phyloP scores from a whole-genome alignment of 768 basidiomycete genomes.

The Boletales sp. region DNA sequence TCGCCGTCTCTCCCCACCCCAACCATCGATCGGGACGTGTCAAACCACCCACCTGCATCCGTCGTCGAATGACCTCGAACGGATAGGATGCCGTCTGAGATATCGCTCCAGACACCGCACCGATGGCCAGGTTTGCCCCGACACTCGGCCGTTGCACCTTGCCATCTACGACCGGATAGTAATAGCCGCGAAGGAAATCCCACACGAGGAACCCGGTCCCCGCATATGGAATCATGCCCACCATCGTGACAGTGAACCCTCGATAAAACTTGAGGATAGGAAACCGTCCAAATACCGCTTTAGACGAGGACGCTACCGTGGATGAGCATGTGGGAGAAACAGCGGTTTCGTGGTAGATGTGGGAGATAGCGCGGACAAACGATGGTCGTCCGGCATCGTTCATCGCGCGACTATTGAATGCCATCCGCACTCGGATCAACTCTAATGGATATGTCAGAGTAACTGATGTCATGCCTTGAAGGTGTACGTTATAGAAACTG shows the following conservation, averaged over 20 bases:
- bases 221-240: slow-evolving; percentile 94
- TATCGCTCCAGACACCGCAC: slow-evolving; percentile 80
- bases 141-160: slow-evolving; percentile 40
- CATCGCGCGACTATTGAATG: slow-evolving; percentile 46
- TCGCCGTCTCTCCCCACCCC: slow-evolving; percentile 74
- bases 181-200: slow-evolving; percentile 66
- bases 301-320: slow-evolving; percentile 14
- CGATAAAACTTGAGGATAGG: slow-evolving; percentile 92
- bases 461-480: slow-evolving; percentile 79
- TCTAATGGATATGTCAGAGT: slow-evolving; percentile 95
- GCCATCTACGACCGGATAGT: slow-evolving; percentile 46
- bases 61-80: slow-evolving; percentile 85
- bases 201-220: slow-evolving; percentile 93
- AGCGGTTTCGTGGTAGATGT: slow-evolving; percentile 71
- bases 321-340: slow-evolving; percentile 18
- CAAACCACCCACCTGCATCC: slow-evolving; percentile 94
- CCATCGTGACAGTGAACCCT: slow-evolving; percentile 89
- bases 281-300: slow-evolving; percentile 51
- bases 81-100: slow-evolving; percentile 93
- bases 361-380: slow-evolving; percentile 50
- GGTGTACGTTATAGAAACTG: background rate
- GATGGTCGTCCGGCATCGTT: slow-evolving; percentile 40
- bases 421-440: slow-evolving; percentile 92
- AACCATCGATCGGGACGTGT: slow-evolving; percentile 74
- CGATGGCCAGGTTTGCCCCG: slow-evolving; percentile 71